Base-by-base conservation (phyloP, 805 yeast genomes). In the Wickerhamiella cacticola region DNA sequence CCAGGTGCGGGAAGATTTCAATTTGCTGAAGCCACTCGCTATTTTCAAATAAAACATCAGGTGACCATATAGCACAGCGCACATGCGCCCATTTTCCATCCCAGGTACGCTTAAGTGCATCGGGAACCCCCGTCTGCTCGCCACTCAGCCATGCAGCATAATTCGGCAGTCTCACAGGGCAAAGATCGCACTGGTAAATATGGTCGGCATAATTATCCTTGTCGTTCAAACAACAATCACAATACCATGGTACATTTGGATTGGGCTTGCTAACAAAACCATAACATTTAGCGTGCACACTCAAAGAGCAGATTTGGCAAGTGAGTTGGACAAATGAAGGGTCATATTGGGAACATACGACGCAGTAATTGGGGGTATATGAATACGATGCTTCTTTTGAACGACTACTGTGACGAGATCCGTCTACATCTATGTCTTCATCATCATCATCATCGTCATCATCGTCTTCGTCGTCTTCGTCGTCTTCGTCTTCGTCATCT, bases 51-150 rank as follows among this genome's bases (percentile, higher is more conserved):
- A 61, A 63, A 4, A 72, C 59, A n/a, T 66, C 64, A 3, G 73
- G 63, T 24, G 67, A 65, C 58, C 79, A 78, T 0, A 82, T 44
- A 0, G 88, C 79, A 63, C 96, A 87, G 2, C 75, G 52, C 2
- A 80, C 65, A 66, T 87, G 96, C 28, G 79, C 77, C 96, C 96
- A 87, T 49, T 71, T 68, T 1, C 83, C 83, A 48, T 70, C 74
- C 3, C 59, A 54, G 0, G 92, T 77, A n/a, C 85, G 70, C 56
- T 82, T 82, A 55, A 85, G 60, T 25, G 78, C 83, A 55, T 81
- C 88, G 0, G 83, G 79, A 25, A 63, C 63, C 1, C 71, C 70
- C 35, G 54, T 45, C 2, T 63, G 59, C 6, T 63, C 61, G 1
- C 78, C 76, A 18, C 62, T 57, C 18, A 70, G 66, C 2, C 73